phyloP scores from a whole-genome alignment of 306 rosid species.

The Cucurbita maxima region DNA sequence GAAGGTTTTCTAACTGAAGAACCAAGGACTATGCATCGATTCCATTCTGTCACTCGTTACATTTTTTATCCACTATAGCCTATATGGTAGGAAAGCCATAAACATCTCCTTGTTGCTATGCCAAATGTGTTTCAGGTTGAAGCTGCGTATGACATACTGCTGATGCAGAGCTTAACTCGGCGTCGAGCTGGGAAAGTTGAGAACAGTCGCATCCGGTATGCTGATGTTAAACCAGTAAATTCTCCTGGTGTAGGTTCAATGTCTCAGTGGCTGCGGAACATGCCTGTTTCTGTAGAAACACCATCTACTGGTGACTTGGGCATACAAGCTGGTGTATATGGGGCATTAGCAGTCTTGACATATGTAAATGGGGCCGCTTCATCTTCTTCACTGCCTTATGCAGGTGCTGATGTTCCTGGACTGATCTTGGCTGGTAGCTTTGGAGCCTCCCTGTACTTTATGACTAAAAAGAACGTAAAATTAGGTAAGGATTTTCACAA shows the following conservation, averaged over 20 bases:
- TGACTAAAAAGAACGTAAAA: constrained; percentile 82
- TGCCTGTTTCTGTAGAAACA: constrained; percentile 58
- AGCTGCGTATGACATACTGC: constrained; percentile 97
- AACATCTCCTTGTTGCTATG: neutral
- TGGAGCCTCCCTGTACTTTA: constrained; percentile 94
- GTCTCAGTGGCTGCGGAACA: constrained; percentile 75
- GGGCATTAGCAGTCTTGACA: constrained; percentile 75
- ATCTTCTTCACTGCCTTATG: constrained; percentile 34
- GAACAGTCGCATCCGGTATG: constrained; percentile 62
- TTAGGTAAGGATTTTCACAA: constrained; percentile 40
- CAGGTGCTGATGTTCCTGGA: constrained; percentile 84
- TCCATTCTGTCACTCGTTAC: neutral
- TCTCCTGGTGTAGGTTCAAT: constrained; percentile 36
- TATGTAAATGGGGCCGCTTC: constrained; percentile 54
- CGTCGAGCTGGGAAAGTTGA: constrained; percentile 85
- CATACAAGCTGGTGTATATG: constrained; percentile 86
- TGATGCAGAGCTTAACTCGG: constrained; percentile 80
- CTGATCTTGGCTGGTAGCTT: constrained; percentile 97
- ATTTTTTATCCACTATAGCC: neutral
- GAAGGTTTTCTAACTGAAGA: neutral
- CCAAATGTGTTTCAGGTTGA: constrained; percentile 38
- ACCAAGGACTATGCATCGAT: neutral
- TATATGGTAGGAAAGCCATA: neutral
- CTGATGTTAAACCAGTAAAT: constrained; percentile 78
- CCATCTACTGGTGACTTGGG: constrained; percentile 71